Evolutionary conservation across 176 grass and related monocot genomes (phyloP).

Genomic region (Carex scoparia): DNA sequence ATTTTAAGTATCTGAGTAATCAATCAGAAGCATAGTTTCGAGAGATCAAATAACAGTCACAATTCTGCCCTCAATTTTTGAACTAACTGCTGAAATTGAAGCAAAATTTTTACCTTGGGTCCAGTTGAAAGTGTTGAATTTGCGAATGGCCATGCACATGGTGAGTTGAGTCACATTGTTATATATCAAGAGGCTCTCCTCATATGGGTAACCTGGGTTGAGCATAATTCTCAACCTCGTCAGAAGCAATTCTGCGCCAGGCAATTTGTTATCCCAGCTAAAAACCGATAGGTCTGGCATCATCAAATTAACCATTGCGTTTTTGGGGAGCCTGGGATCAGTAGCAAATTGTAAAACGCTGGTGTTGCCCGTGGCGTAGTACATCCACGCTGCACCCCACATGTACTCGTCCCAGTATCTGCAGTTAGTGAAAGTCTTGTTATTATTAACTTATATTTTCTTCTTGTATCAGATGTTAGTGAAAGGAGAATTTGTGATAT

Average conservation of each 20-base stretch:
- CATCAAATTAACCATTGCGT: constrained; percentile 54
- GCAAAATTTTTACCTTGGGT: constrained; percentile 25
- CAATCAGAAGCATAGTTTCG: not conserved
- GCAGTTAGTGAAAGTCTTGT: not conserved
- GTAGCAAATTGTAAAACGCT: constrained; percentile 77
- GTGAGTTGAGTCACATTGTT: constrained; percentile 63
- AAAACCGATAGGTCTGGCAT: constrained; percentile 72
- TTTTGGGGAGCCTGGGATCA: constrained; percentile 61
- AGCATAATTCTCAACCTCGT: constrained; percentile 81
- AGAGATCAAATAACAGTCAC: not conserved
- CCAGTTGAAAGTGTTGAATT: constrained; percentile 67
- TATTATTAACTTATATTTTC: not conserved
- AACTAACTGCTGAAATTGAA: not conserved
- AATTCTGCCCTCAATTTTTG: not conserved
- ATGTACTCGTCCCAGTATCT: constrained; percentile 96
- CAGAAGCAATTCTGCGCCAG: constrained; percentile 69
- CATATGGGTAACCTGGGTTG: constrained; percentile 84
- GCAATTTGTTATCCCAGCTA: constrained; percentile 99
- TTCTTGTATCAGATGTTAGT: not conserved
- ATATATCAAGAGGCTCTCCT: constrained; percentile 72
- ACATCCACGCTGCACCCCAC: constrained; percentile 98
- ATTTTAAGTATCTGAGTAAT: not conserved
- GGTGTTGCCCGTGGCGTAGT: constrained; percentile 82
- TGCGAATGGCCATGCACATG: constrained; percentile 70
- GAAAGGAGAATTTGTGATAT: not conserved